These are phyloP conservation scores for Solanum hybrid DNA, from an alignment of 305 asterid species.

Conservation along the genomic window DNA sequence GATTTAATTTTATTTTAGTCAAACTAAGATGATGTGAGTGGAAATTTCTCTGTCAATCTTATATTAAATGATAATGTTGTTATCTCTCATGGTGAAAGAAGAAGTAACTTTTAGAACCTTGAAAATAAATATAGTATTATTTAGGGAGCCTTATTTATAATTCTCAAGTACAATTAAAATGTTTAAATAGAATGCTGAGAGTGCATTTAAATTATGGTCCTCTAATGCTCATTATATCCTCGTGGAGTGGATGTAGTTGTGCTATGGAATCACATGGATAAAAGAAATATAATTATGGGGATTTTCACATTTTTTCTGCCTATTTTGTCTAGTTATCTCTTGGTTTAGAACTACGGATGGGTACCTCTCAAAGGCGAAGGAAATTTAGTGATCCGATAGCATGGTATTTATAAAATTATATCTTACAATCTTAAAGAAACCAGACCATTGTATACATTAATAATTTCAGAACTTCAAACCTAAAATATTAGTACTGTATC, in stretches of 20 bases:
- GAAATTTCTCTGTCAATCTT: background rate
- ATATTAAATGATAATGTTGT: background rate
- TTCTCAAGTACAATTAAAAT: background rate
- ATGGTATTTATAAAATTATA: background rate
- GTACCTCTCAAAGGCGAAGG: background rate
- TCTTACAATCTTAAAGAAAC: background rate
- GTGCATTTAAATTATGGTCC: background rate
- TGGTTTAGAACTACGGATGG: background rate
- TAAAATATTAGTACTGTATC: background rate
- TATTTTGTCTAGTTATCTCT: background rate
- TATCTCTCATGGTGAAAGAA: background rate
- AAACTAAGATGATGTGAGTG: background rate
- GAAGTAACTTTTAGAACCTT: background rate
- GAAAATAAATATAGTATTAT: background rate
- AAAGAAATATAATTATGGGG: no score
- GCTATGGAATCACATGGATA: background rate
- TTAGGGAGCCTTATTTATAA: background rate
- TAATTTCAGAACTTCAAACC: background rate
- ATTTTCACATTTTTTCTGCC: background rate
- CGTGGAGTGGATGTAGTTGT: background rate
- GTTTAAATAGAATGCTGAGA: background rate
- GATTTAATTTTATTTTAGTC: background rate
- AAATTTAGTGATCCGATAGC: background rate
- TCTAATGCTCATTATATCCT: background rate
- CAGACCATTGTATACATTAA: background rate